phyloP scores from a whole-genome alignment of 2,329 filamentous ascomycete genomes.

The Waltergamsia citrina region DNA sequence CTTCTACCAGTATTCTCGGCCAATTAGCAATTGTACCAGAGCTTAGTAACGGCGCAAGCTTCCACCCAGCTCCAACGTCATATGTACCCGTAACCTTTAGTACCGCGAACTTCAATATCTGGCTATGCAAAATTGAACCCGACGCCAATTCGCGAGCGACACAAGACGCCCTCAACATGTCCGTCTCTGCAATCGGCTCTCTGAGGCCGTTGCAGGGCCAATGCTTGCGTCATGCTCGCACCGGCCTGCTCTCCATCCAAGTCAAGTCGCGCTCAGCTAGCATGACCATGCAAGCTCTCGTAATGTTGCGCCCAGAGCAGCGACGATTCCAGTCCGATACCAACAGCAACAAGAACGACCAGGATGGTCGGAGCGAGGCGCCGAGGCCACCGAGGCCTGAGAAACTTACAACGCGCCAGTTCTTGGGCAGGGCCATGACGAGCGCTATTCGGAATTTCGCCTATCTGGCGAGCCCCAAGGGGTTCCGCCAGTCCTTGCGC shows the following conservation, averaged over 20 bases:
- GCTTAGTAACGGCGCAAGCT: neutral
- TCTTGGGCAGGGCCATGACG: constrained; percentile 17
- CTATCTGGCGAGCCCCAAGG: constrained; percentile 22
- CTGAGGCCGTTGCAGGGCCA: constrained; percentile 19
- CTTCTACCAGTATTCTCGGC: too few relatives aligned
- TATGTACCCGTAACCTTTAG: too few relatives aligned
- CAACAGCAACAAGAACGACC: constrained; percentile 4
- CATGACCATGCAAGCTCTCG: constrained; percentile 17
- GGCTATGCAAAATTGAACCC: too few relatives aligned
- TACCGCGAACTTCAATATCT: too few relatives aligned
- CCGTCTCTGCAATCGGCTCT: constrained; percentile 21
- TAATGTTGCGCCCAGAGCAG: constrained; percentile 15
- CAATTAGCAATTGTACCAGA: neutral
- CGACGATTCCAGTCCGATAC: constrained; percentile 16
- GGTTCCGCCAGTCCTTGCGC: constrained; percentile 21
- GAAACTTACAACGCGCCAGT: constrained; percentile 18
- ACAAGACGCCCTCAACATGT: constrained; percentile 14
- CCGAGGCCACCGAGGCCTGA: constrained; percentile 9
- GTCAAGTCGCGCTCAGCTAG: constrained; percentile 16
- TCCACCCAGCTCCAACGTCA: too few relatives aligned
- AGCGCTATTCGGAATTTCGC: constrained; percentile 23
- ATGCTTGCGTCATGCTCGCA: constrained; percentile 17
- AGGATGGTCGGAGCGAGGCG: constrained; percentile 9
- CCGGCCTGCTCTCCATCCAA: constrained; percentile 21
- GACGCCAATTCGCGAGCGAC: constrained; percentile 1